These are phyloP conservation scores for Cryptococcus floricola DNA, from an alignment of 1,284 basidiomycete species.

Conservation along the genomic window DNA sequence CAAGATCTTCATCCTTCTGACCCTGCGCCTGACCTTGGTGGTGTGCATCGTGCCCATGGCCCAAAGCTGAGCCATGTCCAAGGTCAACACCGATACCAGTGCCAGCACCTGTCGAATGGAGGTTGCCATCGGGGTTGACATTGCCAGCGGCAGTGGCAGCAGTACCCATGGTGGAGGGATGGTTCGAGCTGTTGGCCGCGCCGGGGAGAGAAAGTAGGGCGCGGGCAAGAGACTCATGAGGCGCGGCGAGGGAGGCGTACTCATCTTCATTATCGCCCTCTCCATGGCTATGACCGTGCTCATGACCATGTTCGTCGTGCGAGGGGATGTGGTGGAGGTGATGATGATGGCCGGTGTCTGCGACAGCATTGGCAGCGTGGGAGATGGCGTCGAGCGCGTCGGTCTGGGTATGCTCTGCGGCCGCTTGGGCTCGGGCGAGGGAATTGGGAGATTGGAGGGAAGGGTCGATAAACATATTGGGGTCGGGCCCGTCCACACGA, in stretches of 20 bases:
- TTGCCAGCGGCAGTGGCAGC: too few relatives aligned
- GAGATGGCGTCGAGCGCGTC: too few relatives aligned
- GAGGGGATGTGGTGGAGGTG: too few relatives aligned
- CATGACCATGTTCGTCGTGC: too few relatives aligned
- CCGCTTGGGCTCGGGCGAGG: too few relatives aligned
- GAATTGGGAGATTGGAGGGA: not conserved
- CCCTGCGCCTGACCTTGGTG: not conserved
- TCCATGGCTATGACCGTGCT: not conserved
- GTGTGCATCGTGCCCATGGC: conserved; percentile 8
- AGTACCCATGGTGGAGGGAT: too few relatives aligned
- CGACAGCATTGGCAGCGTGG: too few relatives aligned
- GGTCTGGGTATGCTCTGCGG: too few relatives aligned
- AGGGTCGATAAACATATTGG: not conserved
- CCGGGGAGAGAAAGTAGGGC: conserved; percentile 16
- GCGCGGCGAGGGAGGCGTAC: not conserved
- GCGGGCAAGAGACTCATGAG: conserved; percentile 16
- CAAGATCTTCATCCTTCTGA: conserved; percentile 14
- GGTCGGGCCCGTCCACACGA: not conserved
- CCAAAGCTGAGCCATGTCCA: not conserved
- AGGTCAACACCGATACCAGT: not conserved
- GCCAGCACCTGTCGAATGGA: too few relatives aligned
- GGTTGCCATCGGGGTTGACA: too few relatives aligned
- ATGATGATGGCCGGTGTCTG: too few relatives aligned
- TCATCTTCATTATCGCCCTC: not conserved
- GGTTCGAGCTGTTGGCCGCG: not conserved